These are phyloP conservation scores for Pyrus hybrid DNA, from an alignment of 331 rosid genomes.

Conservation along the genomic window DNA sequence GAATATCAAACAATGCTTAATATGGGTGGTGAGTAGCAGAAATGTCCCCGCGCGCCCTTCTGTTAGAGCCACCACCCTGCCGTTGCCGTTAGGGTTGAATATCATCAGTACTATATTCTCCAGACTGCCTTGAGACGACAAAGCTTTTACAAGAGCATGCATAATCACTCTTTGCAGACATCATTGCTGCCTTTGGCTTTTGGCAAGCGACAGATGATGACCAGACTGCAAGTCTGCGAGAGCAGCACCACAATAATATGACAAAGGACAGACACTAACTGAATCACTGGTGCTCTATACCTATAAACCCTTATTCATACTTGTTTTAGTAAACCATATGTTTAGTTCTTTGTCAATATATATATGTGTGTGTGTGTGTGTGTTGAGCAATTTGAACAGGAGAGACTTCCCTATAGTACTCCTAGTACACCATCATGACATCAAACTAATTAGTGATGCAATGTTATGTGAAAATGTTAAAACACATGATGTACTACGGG, in stretches of 20 bases:
- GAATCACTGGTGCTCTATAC: background rate
- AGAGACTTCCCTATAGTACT: no score
- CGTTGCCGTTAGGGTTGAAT: background rate
- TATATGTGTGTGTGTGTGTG: no score
- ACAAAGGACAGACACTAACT: background rate
- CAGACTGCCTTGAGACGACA: background rate
- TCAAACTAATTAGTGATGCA: no score
- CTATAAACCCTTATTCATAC: background rate
- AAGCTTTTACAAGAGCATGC: background rate
- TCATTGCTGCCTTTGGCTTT: background rate
- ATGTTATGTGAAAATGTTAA: no score
- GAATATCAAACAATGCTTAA: background rate
- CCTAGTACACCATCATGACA: no score
- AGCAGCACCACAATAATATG: background rate
- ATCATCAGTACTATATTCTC: background rate
- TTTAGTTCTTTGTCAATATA: background rate
- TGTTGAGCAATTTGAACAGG: no score
- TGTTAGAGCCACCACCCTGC: conserved; percentile 1
- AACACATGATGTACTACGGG: no score
- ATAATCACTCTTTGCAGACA: background rate
- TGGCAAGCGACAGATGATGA: background rate
- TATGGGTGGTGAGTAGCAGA: background rate
- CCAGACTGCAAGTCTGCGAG: background rate
- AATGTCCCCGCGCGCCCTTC: background rate
- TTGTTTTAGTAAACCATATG: background rate